Evolutionary conservation across 306 rosid species (phyloP), one percentile per base, ranked within the genome.

Genomic region (Quercus cerris): DNA sequence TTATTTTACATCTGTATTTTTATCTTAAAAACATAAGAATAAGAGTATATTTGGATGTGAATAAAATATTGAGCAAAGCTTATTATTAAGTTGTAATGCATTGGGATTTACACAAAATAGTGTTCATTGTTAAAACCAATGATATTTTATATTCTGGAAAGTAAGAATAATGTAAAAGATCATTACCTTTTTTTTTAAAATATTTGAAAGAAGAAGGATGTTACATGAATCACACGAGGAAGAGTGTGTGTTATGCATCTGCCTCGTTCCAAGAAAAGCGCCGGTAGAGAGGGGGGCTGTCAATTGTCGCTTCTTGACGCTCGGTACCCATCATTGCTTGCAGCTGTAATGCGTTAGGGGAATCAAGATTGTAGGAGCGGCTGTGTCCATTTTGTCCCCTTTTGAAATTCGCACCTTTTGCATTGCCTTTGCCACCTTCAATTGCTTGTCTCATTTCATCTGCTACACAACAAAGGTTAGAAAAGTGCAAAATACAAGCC

Each of bases 201-300:
- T 8, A 7, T 41, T 41, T 41, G 46, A 41, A 58, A n/a, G 13
- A n/a, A 52, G 58, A 13, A 6, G 57, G 23, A 27, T 0, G 23
- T 49, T 49, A 49, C 1, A 49, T 22, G 9, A 1, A 59, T 59
- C 6, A 8, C 66, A 59, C 8, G 27, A 68, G 51, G 51, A 8
- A 68, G 51, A 33, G 51, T 2, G 13, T 31, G 38, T 30, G 38
- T 5, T 19, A 1, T 30, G 71, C 25, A 17, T 8, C 4, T 30
- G 71, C 25, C 52, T 68, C 14, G 73, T 69, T 79, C 81, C 90
- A 74, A 56, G 63, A 87, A 84, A 80, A 66, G 57, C 80, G 90
- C 85, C 88, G 83, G 2, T 75, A 6, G 51, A 28, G 44, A 57
- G 30, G 67, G 90, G 35, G 33, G 14, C 20, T 84, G 87, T 87